A percentile compares a stretch with the other conserved stretches of the same genome.
These are phyloP conservation scores for Phaeotremella skinneri DNA, from an alignment of 768 basidiomycete species.

Conservation along the genomic window DNA sequence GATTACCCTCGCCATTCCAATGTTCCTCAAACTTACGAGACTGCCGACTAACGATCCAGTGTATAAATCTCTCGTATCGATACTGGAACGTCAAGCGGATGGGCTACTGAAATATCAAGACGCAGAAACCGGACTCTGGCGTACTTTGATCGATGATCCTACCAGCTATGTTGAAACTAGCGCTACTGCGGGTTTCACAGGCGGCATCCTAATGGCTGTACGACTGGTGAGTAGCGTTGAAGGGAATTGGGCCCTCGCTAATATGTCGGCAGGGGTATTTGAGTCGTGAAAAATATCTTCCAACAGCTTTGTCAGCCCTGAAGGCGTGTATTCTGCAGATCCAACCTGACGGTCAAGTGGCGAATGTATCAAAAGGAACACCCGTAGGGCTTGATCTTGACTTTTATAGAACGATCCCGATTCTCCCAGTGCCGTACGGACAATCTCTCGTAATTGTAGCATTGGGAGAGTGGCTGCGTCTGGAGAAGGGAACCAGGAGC, in stretches of 20 bases:
- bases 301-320: conserved; percentile 23
- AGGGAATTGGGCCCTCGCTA: neutral
- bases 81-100: conserved; percentile 57
- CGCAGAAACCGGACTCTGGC: conserved; percentile 57
- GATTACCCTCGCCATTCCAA: conserved; percentile 34
- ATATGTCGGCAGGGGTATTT: conserved; percentile 22
- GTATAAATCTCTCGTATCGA: conserved; percentile 54
- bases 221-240: conserved; percentile 20
- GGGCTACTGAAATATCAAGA: conserved; percentile 58
- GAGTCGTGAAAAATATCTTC: conserved; percentile 15
- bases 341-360: conserved; percentile 56
- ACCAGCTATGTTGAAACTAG: conserved; percentile 57
- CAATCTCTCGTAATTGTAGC: conserved; percentile 55
- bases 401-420: conserved; percentile 57
- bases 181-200: conserved; percentile 43
- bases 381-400: conserved; percentile 57
- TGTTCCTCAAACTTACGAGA: conserved; percentile 34
- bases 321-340: conserved; percentile 55
- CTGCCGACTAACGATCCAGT: conserved; percentile 55
- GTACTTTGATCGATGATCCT: conserved; percentile 58
- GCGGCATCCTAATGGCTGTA: conserved; percentile 39
- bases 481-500: conserved; percentile 16
- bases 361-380: conserved; percentile 59
- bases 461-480: conserved; percentile 32
- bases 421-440: conserved; percentile 61